Percentiles rank a stretch among this genome's conserved stretches.
These are phyloP conservation scores for Aspergillus brasiliensis DNA, from an alignment of 2,329 filamentous ascomycete species.

Conservation along the genomic window DNA sequence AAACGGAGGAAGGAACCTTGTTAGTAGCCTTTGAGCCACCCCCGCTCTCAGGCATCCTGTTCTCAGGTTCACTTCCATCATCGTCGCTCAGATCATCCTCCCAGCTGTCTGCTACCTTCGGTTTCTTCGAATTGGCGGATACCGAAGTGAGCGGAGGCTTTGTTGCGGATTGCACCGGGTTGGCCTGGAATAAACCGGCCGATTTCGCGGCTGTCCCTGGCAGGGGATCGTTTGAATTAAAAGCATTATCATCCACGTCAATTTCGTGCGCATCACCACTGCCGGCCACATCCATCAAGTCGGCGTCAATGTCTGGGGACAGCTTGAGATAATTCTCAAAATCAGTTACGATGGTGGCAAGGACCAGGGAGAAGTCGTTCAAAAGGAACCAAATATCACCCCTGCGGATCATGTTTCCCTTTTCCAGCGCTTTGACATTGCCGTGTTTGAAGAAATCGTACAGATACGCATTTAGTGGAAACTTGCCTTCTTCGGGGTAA, in stretches of 20 bases:
- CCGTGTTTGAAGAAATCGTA: conserved; percentile 79
- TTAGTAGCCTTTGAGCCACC: background rate
- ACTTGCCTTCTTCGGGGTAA: conserved; percentile 56
- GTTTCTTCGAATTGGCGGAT: conserved; percentile 7
- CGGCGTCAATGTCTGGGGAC: conserved; percentile 2
- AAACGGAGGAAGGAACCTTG: background rate
- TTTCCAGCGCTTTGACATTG: conserved; percentile 60
- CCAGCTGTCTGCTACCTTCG: conserved; percentile 26
- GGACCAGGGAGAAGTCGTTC: conserved; percentile 64
- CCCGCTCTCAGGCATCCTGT: background rate
- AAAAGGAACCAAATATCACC: conserved; percentile 73
- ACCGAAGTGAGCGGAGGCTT: background rate
- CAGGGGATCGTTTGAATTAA: conserved; percentile 7
- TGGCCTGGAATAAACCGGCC: background rate
- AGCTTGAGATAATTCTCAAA: conserved; percentile 37
- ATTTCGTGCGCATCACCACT: conserved; percentile 31
- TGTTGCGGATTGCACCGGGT: background rate
- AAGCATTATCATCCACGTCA: conserved; percentile 16
- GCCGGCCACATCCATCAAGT: conserved; percentile 29
- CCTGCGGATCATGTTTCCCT: conserved; percentile 66
- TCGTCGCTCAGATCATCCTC: conserved; percentile 22
- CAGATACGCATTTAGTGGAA: conserved; percentile 51
- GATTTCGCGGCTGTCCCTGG: background rate
- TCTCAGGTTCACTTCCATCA: background rate
- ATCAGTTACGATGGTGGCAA: conserved; percentile 39